Conservation (phyloP, 495 filamentous ascomycete genomes). For the Penicillium simplicissimum region DNA sequence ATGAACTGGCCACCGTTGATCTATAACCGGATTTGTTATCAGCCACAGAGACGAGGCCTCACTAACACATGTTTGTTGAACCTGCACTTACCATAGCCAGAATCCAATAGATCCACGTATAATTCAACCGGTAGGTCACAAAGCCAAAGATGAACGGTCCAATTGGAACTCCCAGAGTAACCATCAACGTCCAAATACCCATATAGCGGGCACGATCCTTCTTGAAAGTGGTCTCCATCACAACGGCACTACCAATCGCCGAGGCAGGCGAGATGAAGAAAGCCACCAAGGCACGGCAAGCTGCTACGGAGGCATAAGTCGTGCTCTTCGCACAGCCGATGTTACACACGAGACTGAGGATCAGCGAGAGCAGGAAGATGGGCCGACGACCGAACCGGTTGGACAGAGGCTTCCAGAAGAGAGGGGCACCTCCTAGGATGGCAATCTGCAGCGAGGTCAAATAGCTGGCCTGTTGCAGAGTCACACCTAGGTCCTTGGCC, state of each 20-base stretch:
- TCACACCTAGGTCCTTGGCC: conserved; percentile 40
- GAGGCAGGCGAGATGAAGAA: conserved; percentile 56
- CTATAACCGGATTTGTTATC: conserved; percentile 22
- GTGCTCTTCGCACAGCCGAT: conserved; percentile 46
- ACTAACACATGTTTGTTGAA: neutral
- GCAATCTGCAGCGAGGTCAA: conserved; percentile 53
- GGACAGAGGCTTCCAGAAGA: conserved; percentile 59
- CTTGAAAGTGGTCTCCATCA: conserved; percentile 53
- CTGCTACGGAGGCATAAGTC: conserved; percentile 42
- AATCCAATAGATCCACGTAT: conserved; percentile 46
- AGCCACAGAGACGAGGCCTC: conserved; percentile 8
- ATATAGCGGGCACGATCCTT: conserved; percentile 52
- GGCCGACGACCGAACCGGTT: conserved; percentile 57
- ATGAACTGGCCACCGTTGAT: conserved; percentile 56
- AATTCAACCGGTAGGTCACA: conserved; percentile 43
- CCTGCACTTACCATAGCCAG: conserved; percentile 41
- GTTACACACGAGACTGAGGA: conserved; percentile 47
- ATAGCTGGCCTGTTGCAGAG: conserved; percentile 47
- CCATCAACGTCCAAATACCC: conserved; percentile 54
- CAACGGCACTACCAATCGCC: conserved; percentile 54
- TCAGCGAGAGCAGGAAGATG: conserved; percentile 50
- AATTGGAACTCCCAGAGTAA: conserved; percentile 51
- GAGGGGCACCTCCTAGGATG: conserved; percentile 48
- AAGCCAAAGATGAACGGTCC: conserved; percentile 53
- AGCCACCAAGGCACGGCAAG: conserved; percentile 49